A percentile compares a stretch with the other conserved stretches of the same genome.
Conservation (phyloP, 768 basidiomycete species). For the Russula compacta region DNA sequence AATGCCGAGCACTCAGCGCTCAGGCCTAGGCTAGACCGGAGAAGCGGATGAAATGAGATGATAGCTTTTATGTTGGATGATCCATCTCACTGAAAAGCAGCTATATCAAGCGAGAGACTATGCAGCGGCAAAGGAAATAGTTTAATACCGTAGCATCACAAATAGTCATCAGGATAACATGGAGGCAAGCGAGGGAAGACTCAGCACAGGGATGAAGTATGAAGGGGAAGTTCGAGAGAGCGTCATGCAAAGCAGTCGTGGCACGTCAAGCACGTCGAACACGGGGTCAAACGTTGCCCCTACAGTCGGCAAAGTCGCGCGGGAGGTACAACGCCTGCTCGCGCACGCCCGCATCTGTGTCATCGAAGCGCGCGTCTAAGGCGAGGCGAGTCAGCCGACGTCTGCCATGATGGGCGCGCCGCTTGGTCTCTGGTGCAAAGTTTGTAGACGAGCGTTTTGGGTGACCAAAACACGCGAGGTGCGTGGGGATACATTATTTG, state of each 20-base stretch:
- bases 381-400: constrained; percentile 52
- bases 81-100: no score
- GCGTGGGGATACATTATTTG: constrained; percentile 54
- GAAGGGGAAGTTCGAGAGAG: constrained; percentile 22
- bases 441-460: constrained; percentile 75
- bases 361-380: constrained; percentile 50
- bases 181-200: constrained; percentile 2
- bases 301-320: constrained; percentile 57
- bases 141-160: no score
- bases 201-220: no score
- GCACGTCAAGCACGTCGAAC: constrained; percentile 42
- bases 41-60: no score
- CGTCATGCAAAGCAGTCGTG: constrained; percentile 37
- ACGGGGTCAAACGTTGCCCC: constrained; percentile 53
- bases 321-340: constrained; percentile 66
- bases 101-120: no score
- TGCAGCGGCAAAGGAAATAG: no score
- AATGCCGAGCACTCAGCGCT: no score
- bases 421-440: constrained; percentile 50
- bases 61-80: no score
- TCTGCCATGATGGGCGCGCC: constrained; percentile 47
- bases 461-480: constrained; percentile 65
- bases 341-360: constrained; percentile 45
- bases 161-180: no score
- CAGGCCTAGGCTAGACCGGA: no score